phyloP scores from a whole-genome alignment of 2,329 filamentous ascomycete species.

The Epichloe bromicola region DNA sequence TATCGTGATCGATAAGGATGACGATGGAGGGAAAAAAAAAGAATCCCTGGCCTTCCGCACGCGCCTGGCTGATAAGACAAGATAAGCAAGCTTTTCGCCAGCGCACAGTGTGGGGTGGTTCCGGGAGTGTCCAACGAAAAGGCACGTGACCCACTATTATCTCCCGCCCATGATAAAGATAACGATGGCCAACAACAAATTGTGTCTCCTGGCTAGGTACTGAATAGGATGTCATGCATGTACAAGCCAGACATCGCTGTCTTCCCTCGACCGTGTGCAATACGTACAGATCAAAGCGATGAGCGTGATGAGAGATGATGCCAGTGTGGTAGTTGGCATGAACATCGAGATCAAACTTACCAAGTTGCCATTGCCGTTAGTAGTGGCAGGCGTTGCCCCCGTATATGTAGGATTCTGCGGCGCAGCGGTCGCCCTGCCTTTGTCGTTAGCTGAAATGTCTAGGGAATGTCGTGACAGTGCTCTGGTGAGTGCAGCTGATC shows the following conservation, averaged over 20 bases:
- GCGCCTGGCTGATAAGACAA: constrained; percentile 23
- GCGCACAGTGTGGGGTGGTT: neutral
- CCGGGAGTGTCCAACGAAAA: constrained; percentile 9
- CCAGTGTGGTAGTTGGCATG: neutral
- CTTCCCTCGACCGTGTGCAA: neutral
- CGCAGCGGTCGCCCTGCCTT: constrained; percentile 8
- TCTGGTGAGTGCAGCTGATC: neutral
- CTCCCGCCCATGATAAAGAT: constrained; percentile 7
- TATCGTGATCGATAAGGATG: constrained; percentile 27
- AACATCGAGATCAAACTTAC: constrained; percentile 18
- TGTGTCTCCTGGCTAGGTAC: neutral
- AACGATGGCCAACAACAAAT: neutral
- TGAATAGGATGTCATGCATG: neutral
- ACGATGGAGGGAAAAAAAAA: constrained; percentile 23
- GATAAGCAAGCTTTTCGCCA: constrained; percentile 15
- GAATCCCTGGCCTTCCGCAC: constrained; percentile 14
- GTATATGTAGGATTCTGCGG: constrained; percentile 14
- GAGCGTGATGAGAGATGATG: neutral
- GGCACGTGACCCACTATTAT: constrained; percentile 17
- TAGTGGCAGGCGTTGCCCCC: constrained; percentile 26
- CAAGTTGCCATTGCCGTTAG: constrained; percentile 26
- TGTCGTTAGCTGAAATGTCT: constrained; percentile 4
- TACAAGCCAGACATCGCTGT: neutral
- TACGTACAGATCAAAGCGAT: neutral
- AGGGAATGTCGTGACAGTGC: neutral